Percentiles rank a stretch among this genome's conserved stretches.
Evolutionary conservation across 345 rosid species (phyloP).

Genomic region (Hypericum perforatum): DNA sequence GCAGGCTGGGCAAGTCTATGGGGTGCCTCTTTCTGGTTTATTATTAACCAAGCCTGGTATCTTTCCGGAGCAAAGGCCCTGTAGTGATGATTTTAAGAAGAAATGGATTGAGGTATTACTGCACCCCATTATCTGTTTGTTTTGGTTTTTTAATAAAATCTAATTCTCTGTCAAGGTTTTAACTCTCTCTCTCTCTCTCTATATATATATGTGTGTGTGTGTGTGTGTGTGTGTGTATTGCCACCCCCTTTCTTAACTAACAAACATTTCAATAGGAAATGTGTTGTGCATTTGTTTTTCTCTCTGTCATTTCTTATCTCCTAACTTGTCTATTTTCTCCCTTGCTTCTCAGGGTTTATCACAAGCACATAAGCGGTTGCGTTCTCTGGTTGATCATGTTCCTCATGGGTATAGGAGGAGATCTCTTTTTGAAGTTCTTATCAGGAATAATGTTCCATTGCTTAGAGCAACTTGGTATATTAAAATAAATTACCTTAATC

Average conservation of each 20-base stretch:
- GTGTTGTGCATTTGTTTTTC: neutral
- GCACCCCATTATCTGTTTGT: too few species aligned
- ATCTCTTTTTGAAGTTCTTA: constrained; percentile 79
- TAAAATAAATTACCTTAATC: constrained; percentile 93
- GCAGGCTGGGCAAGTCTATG: constrained; percentile 98
- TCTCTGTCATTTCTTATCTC: neutral
- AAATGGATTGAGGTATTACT: constrained; percentile 89
- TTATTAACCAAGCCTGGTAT: constrained; percentile 64
- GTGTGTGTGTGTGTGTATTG: too few species aligned
- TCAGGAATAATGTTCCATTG: constrained; percentile 88
- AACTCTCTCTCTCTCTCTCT: too few species aligned
- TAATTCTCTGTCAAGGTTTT: too few species aligned
- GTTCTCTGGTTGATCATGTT: constrained; percentile 83
- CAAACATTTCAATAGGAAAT: neutral
- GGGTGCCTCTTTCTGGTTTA: constrained; percentile 82
- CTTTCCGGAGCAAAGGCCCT: constrained; percentile 76
- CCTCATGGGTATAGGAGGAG: constrained; percentile 72
- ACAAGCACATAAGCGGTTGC: constrained; percentile 75
- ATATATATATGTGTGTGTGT: too few species aligned
- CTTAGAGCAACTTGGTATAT: constrained; percentile 95
- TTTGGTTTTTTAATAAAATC: too few species aligned
- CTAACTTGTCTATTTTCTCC: neutral
- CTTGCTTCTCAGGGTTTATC: constrained; percentile 29
- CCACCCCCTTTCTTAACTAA: too few species aligned
- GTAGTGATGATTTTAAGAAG: constrained; percentile 73